Base-by-base conservation (phyloP, 106 monocot genomes). In the Dioscorea dumetorum region DNA sequence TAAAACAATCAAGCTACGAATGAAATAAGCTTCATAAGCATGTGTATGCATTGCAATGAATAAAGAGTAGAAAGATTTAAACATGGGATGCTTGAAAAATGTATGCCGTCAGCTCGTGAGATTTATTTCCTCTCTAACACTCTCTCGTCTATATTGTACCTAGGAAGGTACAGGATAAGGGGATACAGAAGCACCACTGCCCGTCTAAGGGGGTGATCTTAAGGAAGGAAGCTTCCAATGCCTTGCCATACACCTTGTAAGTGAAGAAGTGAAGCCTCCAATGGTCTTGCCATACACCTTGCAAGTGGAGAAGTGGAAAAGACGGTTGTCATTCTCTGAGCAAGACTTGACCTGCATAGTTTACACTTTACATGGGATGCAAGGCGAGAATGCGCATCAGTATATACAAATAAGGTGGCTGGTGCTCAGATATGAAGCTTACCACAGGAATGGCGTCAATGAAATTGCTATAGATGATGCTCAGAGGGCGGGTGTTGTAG, bases 401-500 rank as follows among this genome's bases (percentile, higher is more conserved):
- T 41, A 5, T 41, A 41, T n/a, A 18, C 24, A 33, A 22, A 52
- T 28, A 31, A 15, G 18, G 50, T 41, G 9, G 3, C 41, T 41
- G 41, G 9, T 41, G 0, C 41, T 41, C 41, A 10, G 41, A 41
- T 10, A 41, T 41, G 22, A 50, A 2, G 24, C 78, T 61, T 68
- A 88, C 88, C 72, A 88, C 88, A 10, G 88, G 88, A 48, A 88
- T 84, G 6, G 88, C 84, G 50, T 88, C 84, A 28, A 84, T 84
- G 81, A 88, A 88, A 64, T 88, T 88, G 73, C 88, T 84, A 69
- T 84, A 88, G 15, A 88, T 88, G 60, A 84, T 88, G 24, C 84
- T 84, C 12, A 88, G 84, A 0, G 88, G 88, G 17, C 88, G 74
- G 7, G 88, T 88, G 64, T 88, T 88, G 76, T 88, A 88, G 57